Percentiles rank a stretch among this genome's conserved stretches.
Conservation (phyloP, 2,329 filamentous ascomycete genomes). For the Daldinia sp. region DNA sequence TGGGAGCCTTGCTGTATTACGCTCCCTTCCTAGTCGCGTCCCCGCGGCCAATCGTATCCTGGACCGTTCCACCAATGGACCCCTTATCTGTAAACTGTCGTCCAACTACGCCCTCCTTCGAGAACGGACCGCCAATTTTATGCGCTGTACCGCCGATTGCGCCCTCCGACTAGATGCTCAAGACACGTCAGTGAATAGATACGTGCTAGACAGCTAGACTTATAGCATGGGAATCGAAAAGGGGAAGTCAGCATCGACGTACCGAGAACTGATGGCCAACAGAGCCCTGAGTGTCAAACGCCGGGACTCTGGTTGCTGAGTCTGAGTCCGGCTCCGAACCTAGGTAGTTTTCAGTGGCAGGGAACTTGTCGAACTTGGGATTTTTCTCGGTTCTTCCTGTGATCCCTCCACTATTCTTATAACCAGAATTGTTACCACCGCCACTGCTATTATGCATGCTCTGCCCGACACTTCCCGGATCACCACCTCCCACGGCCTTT, state of each 20-base stretch:
- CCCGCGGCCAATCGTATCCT: constrained; percentile 30
- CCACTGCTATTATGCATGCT: background rate
- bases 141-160: constrained; percentile 25
- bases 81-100: constrained; percentile 33
- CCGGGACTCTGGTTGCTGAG: constrained; percentile 17
- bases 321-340: constrained; percentile 1
- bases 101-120: constrained; percentile 28
- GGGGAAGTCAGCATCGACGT: background rate
- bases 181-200: background rate
- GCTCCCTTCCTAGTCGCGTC: constrained; percentile 30
- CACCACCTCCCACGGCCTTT: background rate
- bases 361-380: constrained; percentile 24
- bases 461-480: constrained; percentile 2
- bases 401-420: constrained; percentile 9
- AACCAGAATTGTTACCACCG: constrained; percentile 1
- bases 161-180: constrained; percentile 26
- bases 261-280: constrained; percentile 35
- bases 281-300: constrained; percentile 31
- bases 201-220: background rate
- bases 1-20: background rate
- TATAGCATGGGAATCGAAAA: background rate
- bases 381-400: constrained; percentile 9
- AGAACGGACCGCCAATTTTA: constrained; percentile 30
- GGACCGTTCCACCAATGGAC: constrained; percentile 27
- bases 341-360: constrained; percentile 14